phyloP scores from a whole-genome alignment of 1,284 basidiomycete genomes.

The Kwoniella shivajii region DNA sequence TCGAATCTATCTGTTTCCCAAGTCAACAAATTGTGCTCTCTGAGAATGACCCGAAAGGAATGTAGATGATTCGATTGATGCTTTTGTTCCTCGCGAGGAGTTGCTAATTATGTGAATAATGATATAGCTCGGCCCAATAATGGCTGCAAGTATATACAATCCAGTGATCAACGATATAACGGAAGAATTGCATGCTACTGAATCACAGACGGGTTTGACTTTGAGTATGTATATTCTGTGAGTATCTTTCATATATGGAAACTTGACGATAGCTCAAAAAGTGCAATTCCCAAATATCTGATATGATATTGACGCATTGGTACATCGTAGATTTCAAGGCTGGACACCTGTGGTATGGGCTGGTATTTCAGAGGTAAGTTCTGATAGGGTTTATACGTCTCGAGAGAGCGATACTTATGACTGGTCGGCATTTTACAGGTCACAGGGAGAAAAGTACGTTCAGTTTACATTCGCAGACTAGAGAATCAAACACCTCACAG shows the following conservation, averaged over 20 bases:
- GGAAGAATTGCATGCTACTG: conserved; percentile 65
- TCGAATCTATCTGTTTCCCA: neutral
- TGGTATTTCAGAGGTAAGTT: conserved; percentile 34
- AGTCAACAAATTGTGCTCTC: too few species aligned
- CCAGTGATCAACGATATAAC: conserved; percentile 65
- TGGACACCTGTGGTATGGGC: conserved; percentile 47
- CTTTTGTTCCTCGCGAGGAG: too few species aligned
- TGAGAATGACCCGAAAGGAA: too few species aligned
- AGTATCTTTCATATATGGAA: conserved; percentile 15
- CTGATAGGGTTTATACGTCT: too few species aligned
- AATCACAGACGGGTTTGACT: conserved; percentile 69
- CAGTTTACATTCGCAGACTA: neutral
- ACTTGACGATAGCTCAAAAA: neutral
- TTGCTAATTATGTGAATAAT: conserved; percentile 56
- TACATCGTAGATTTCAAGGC: conserved; percentile 43
- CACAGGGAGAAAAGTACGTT: conserved; percentile 72
- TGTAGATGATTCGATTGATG: too few species aligned
- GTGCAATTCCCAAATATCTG: neutral
- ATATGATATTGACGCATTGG: neutral
- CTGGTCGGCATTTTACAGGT: conserved; percentile 50
- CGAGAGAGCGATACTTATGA: neutral
- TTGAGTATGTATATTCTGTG: conserved; percentile 73
- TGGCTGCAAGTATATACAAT: conserved; percentile 58
- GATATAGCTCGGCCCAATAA: conserved; percentile 64
- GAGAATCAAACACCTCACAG: neutral